Evolutionary conservation across 108 stramenopile genomes (phyloP), one percentile per base, ranked within the genome.

Genomic region (Fistulifera solaris): DNA sequence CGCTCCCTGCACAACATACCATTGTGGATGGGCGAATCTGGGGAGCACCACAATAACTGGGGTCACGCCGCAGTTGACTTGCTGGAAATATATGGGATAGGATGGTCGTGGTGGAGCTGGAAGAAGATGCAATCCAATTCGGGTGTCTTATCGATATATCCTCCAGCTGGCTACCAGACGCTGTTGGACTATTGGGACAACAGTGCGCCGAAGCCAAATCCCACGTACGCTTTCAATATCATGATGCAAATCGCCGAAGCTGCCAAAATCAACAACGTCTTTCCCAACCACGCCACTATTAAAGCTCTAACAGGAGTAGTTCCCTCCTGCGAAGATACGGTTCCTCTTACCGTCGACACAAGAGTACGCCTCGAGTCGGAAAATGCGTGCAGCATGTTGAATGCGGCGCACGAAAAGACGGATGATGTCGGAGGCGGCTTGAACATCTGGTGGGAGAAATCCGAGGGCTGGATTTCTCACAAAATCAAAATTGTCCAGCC

Each of bases 51-150:
- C 10, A 45, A 45, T 11, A 22, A 22, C 44, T 45, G 44, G 44
- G 3, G 5, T 11, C 4, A 5, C 3, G 44, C 17, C 5, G 44
- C 44, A 2, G 44, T 45, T 18, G 44, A 18, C 19, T 45, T 45
- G 44, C 11, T 45, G 44, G 44, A 45, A 45, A 45, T 18, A 21
- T 22, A 45, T 11, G 11, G 11, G 4, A 45, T 45, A 21, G 44
- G 44, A 21, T 45, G 44, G 44, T 5, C 7, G 7, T 45, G 44
- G 44, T 45, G 44, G 44, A 5, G 7, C 5, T 45, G 10, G 7
- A 45, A 45, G 44, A 45, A 45, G 21, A 45, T 45, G 44, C 44
- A 45, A 45, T 35, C 31, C 31, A 35, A 3, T 35, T 35, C 17
- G 21, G 44, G 44, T 22, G 44, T 22, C 4, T 11, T 21, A 5